Evolutionary conservation across 2,329 filamentous ascomycete species (phyloP).

Genomic region (Pyrenochaeta sp.): DNA sequence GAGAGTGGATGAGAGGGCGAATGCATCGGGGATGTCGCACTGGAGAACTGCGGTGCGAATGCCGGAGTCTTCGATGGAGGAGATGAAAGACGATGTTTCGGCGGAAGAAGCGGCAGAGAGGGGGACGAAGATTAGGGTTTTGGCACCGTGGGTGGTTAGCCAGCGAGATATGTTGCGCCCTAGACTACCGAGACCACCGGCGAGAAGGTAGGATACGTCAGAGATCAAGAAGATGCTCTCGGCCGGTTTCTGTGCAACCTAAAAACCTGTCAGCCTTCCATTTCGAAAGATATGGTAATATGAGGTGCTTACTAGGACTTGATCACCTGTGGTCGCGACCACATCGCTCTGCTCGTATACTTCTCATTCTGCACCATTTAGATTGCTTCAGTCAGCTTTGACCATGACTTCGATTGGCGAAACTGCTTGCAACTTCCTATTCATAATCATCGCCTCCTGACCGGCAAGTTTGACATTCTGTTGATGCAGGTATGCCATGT

Average conservation of each 20-base stretch:
- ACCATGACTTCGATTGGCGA: slow-evolving; percentile 4
- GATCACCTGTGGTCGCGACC: slow-evolving; percentile 1
- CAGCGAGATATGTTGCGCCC: slow-evolving; percentile 23
- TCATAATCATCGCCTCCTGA: slow-evolving; percentile 7
- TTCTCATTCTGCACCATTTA: slow-evolving; percentile 18
- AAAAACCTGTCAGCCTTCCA: slow-evolving; percentile 1
- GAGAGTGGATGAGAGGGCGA: slow-evolving; percentile 2
- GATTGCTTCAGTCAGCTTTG: slow-evolving; percentile 18
- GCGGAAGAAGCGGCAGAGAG: slow-evolving; percentile 12
- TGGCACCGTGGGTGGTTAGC: slow-evolving; percentile 17
- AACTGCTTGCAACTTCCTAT: background rate
- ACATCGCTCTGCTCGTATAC: slow-evolving; percentile 18
- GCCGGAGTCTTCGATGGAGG: slow-evolving; percentile 1
- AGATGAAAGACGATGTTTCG: slow-evolving; percentile 6
- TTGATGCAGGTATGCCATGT: slow-evolving; percentile 9
- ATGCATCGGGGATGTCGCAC: slow-evolving; percentile 17
- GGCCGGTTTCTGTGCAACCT: slow-evolving; percentile 8
- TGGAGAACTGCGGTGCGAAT: slow-evolving; percentile 6
- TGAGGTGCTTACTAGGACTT: slow-evolving; percentile 7
- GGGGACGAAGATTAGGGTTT: slow-evolving; percentile 21
- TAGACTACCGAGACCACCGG: slow-evolving; percentile 29
- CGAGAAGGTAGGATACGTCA: slow-evolving; percentile 20
- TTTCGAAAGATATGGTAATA: background rate
- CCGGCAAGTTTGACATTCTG: slow-evolving; percentile 9
- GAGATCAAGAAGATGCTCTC: slow-evolving; percentile 1